Conservation (phyloP, 2,329 filamentous ascomycete species). For the Penicillium brevicompactum region DNA sequence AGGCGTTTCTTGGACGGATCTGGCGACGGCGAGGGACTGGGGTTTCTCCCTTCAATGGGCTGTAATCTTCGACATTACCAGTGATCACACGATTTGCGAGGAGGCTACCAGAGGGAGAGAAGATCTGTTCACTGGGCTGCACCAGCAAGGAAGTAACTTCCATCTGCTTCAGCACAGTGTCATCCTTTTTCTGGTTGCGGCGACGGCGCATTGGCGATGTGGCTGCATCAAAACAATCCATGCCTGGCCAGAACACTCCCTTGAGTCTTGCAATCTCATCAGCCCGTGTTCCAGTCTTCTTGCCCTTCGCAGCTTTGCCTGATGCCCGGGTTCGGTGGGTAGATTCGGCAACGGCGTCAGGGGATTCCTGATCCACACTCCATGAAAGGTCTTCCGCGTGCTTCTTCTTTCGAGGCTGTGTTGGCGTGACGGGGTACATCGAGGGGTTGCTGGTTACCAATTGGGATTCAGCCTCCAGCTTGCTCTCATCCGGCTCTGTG, state of each 20-base stretch:
- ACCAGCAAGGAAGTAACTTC: constrained; percentile 47
- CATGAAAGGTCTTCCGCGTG: background rate
- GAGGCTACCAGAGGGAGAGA: constrained; percentile 47
- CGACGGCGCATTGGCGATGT: constrained; percentile 51
- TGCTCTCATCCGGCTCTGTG: background rate
- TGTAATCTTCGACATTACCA: constrained; percentile 52
- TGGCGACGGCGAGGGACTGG: constrained; percentile 42
- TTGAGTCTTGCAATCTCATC: constrained; percentile 49
- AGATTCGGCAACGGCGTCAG: constrained; percentile 22
- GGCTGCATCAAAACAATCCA: constrained; percentile 56
- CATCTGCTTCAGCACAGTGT: constrained; percentile 48
- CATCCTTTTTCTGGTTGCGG: constrained; percentile 56
- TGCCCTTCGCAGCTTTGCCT: constrained; percentile 28
- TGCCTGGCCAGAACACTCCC: constrained; percentile 53
- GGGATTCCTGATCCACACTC: constrained; percentile 8
- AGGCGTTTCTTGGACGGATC: constrained; percentile 34
- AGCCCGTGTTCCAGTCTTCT: constrained; percentile 21
- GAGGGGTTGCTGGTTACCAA: background rate
- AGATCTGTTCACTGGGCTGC: constrained; percentile 51
- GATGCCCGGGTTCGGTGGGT: background rate
- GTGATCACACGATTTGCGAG: constrained; percentile 50
- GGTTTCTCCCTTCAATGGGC: constrained; percentile 49
- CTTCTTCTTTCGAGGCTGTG: background rate
- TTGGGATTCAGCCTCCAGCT: background rate
- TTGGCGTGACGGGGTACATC: constrained; percentile 16